Conservation (phyloP, 495 filamentous ascomycete genomes). For the Pyrenopolyporus hunteri region DNA sequence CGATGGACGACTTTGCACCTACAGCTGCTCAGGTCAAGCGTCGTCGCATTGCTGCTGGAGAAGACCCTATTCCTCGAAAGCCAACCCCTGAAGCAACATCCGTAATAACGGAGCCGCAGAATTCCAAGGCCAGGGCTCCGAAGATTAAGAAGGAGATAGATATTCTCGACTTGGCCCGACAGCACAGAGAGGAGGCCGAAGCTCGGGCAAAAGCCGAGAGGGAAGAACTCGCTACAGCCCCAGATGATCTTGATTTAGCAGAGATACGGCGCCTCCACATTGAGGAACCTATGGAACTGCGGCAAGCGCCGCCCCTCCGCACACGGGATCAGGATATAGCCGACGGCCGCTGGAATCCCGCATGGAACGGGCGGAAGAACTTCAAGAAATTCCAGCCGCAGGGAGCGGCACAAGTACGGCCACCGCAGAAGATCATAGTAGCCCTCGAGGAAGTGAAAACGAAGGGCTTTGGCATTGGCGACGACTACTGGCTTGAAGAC, state of each 20-base stretch:
- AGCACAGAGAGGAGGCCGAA: conserved; percentile 73
- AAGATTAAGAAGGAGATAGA: conserved; percentile 66
- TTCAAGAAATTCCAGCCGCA: conserved; percentile 88
- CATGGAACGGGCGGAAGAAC: conserved; percentile 95
- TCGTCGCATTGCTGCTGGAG: conserved; percentile 60
- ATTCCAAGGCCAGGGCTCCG: conserved; percentile 20
- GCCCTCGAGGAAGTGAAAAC: conserved; percentile 77
- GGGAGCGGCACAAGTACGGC: conserved; percentile 56
- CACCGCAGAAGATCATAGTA: conserved; percentile 69
- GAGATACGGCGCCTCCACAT: conserved; percentile 77
- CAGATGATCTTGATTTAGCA: conserved; percentile 66
- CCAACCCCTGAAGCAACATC: conserved; percentile 26
- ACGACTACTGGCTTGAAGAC: conserved; percentile 76
- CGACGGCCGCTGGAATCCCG: conserved; percentile 79
- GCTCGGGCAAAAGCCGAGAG: conserved; percentile 64
- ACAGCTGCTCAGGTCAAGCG: conserved; percentile 76
- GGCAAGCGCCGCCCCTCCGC: conserved; percentile 31
- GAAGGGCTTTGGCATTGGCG: conserved; percentile 82
- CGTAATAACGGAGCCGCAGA: conserved; percentile 16
- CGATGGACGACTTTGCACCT: conserved; percentile 71
- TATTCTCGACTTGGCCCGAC: conserved; percentile 70
- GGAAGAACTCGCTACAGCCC: conserved; percentile 56
- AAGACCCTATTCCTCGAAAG: conserved; percentile 43
- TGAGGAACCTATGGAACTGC: conserved; percentile 79
- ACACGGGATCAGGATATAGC: conserved; percentile 52